Conservation (phyloP, 1,284 basidiomycete species). For the Marasmius oreades region DNA sequence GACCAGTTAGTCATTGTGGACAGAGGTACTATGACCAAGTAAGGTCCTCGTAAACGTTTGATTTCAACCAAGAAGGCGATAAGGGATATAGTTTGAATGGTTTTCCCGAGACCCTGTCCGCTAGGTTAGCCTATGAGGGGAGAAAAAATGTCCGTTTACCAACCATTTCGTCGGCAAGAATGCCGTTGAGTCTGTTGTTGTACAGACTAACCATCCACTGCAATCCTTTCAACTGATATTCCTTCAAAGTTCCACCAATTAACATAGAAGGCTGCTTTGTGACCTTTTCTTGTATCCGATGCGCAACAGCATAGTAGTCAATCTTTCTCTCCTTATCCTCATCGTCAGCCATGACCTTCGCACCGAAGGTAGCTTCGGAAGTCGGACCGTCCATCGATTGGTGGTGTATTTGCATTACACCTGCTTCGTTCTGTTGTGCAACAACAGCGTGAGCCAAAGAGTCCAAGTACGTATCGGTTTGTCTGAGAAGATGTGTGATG, state of each 20-base stretch:
- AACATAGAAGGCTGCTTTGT: slow-evolving; percentile 82
- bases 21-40: slow-evolving; percentile 96
- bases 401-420: slow-evolving; percentile 29
- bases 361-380: slow-evolving; percentile 89
- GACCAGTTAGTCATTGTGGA: slow-evolving; percentile 99
- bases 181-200: slow-evolving; percentile 97
- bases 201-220: slow-evolving; percentile 99
- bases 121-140: slow-evolving; percentile 12
- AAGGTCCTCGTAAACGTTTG: slow-evolving; percentile 92
- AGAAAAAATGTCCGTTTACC: slow-evolving; percentile 20
- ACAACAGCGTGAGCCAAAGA: slow-evolving; percentile 93
- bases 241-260: slow-evolving; percentile 83
- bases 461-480: slow-evolving; percentile 95
- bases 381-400: slow-evolving; percentile 67
- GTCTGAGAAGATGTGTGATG: slow-evolving; percentile 93
- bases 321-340: slow-evolving; percentile 75
- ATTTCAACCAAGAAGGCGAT: slow-evolving; percentile 94
- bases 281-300: slow-evolving; percentile 89
- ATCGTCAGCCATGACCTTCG: slow-evolving; percentile 64
- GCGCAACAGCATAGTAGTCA: slow-evolving; percentile 97
- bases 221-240: slow-evolving; percentile 89
- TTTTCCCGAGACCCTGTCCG: slow-evolving; percentile 89
- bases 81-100: slow-evolving; percentile 94
- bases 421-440: slow-evolving; percentile 88
- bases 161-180: slow-evolving; percentile 98